These are phyloP conservation scores for Salix udensis DNA, from an alignment of 345 rosid genomes.

Conservation along the genomic window DNA sequence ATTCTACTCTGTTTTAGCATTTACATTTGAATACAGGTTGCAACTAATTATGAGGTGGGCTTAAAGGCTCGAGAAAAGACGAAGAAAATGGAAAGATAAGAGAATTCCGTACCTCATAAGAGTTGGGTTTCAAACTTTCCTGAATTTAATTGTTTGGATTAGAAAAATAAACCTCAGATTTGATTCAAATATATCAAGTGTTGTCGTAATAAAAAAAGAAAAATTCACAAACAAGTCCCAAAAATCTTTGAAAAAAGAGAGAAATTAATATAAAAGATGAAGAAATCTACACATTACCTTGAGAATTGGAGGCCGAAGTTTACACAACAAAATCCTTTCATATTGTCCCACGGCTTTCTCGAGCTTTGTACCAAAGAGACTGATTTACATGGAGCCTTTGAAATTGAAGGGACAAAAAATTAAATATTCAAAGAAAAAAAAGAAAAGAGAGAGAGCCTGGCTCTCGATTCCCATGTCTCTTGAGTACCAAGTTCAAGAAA, in stretches of 20 bases:
- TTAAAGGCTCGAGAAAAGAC: neutral
- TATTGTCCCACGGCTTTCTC: conserved; percentile 37
- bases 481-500: conserved; percentile 37
- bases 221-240: neutral
- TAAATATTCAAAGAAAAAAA: neutral
- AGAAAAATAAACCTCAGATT: neutral
- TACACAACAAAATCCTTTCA: conserved; percentile 22
- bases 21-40: neutral
- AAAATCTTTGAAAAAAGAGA: too few relatives aligned
- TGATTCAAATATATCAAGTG: neutral
- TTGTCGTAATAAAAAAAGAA: too few relatives aligned
- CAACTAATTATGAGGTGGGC: too few relatives aligned
- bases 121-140: neutral
- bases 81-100: neutral
- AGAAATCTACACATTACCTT: neutral
- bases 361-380: conserved; percentile 21
- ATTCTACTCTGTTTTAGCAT: neutral
- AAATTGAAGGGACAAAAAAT: neutral
- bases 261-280: neutral
- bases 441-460: too few relatives aligned
- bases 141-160: too few relatives aligned
- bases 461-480: neutral
- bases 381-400: neutral
- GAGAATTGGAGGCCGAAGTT: neutral
- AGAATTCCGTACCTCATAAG: too few relatives aligned